Evolutionary conservation across 2,329 filamentous ascomycete genomes (phyloP), one percentile per base, ranked within the genome.

Genomic region (Neocucurbitaria cava): DNA sequence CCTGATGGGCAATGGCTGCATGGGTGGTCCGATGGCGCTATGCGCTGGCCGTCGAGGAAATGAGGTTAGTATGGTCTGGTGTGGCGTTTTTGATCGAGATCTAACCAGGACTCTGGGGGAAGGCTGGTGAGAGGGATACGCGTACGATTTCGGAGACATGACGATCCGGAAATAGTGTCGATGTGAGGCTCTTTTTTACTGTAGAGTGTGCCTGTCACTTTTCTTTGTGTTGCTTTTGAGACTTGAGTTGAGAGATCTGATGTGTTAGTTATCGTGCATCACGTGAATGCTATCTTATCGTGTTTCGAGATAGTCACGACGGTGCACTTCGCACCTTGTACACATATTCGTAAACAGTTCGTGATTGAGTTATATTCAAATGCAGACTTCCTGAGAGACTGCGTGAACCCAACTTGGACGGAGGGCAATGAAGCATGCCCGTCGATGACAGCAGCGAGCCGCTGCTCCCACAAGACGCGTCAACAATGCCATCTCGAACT

Each of bases 1-100:
- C 46, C 40, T 52, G 54, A 48, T 38, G 45, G 30, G 28, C 15
- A 8, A n/a, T 26, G 54, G 9, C 33, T 46, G 36, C 50, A 50
- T 24, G 51, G 39, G 35, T 59, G 53, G 40, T 48, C 52, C 52
- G 54, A 56, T 60, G 47, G 49, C 48, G 57, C 40, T 54, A 59
- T 56, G 56, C 49, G 59, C 47, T 62, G 56, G 47, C 51, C 31
- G 51, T 49, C 20, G 31, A 49, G 46, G 42, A 48, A 36, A 56
- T 49, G n/a, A 28, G 59, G 59, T 50, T 49, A 30, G 55, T 53
- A 52, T 46, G 52, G 52, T 46, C 45, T 15, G 26, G 17, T 38
- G 42, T 52, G 56, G 53, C 48, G n/a, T 51, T 38, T n/a, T 24
- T n/a, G 46, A 24, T 47, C 44, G 45, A 33, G 39, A 56, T 61